Evolutionary conservation across 2,329 filamentous ascomycete species (phyloP).

Genomic region (Paraphaeosphaeria sporulosa): DNA sequence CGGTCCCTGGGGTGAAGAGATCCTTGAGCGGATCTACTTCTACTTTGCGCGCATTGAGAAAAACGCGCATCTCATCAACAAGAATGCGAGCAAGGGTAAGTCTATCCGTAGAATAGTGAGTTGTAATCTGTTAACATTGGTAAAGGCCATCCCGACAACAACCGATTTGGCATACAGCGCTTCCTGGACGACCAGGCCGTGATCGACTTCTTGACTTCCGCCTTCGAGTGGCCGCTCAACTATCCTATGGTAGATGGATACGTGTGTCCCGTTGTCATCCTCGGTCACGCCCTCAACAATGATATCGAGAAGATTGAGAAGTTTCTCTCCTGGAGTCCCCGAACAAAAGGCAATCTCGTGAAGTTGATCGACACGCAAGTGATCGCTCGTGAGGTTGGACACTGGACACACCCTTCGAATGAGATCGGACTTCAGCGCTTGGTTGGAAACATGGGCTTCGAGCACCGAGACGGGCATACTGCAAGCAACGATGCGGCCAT

Average conservation of each 20-base stretch:
- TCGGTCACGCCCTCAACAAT: slow-evolving; percentile 32
- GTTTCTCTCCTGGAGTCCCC: slow-evolving; percentile 25
- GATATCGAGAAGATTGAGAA: slow-evolving; percentile 29
- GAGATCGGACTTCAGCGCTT: slow-evolving; percentile 23
- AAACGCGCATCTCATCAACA: slow-evolving; percentile 29
- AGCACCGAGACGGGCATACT: slow-evolving; percentile 29
- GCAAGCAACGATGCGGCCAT: slow-evolving; percentile 32
- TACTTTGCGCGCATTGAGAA: slow-evolving; percentile 30
- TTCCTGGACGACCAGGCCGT: slow-evolving; percentile 21
- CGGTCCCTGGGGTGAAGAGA: slow-evolving; percentile 22
- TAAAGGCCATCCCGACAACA: slow-evolving; percentile 15
- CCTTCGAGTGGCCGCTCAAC: not conserved
- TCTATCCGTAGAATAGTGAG: too few species aligned
- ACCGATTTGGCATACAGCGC: slow-evolving; percentile 31
- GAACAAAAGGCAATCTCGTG: slow-evolving; percentile 25
- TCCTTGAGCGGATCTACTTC: slow-evolving; percentile 28
- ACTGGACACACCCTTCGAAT: slow-evolving; percentile 16
- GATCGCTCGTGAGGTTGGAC: slow-evolving; percentile 20
- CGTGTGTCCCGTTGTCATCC: slow-evolving; percentile 29
- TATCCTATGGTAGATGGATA: not conserved
- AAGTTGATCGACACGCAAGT: slow-evolving; percentile 35
- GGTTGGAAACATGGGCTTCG: slow-evolving; percentile 19
- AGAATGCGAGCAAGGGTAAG: not conserved
- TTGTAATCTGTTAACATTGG: too few species aligned
- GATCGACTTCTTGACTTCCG: not conserved